Evolutionary conservation across 2,329 filamentous ascomycete species (phyloP).

Genomic region (Corinectria fuckeliana): DNA sequence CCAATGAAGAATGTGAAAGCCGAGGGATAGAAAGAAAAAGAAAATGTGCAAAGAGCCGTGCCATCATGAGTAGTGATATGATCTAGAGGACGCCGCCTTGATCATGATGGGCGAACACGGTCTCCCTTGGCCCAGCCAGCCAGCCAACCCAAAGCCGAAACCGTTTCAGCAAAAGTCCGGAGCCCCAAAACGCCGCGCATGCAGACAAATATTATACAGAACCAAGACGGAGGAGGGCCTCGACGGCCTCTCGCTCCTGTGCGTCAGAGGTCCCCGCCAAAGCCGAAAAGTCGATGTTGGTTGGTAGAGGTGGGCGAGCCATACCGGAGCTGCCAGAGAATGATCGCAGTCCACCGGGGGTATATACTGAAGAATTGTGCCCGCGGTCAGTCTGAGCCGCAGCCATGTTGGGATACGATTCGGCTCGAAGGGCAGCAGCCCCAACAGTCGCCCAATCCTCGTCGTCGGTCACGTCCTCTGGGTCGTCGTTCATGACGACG

Average conservation of each 20-base stretch:
- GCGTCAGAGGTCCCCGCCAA: conserved; percentile 64
- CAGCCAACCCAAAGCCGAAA: conserved; percentile 33
- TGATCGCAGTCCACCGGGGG: conserved; percentile 52
- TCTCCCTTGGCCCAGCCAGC: conserved; percentile 42
- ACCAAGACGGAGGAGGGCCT: conserved; percentile 80
- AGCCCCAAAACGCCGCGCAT: conserved; percentile 59
- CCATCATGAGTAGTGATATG: conserved; percentile 42
- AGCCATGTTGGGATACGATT: conserved; percentile 64
- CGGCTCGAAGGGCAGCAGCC: conserved; percentile 78
- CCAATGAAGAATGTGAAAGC: conserved; percentile 28
- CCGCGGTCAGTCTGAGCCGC: conserved; percentile 61
- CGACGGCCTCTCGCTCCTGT: conserved; percentile 82
- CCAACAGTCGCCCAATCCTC: conserved; percentile 95
- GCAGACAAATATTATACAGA: conserved; percentile 70
- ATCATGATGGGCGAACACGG: conserved; percentile 42
- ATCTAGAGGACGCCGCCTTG: conserved; percentile 43
- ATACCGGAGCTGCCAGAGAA: conserved; percentile 60
- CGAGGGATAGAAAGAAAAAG: conserved; percentile 17
- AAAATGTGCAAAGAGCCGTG: conserved; percentile 37
- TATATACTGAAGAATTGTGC: conserved; percentile 53
- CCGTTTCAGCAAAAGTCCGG: conserved; percentile 27
- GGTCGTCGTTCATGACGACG: conserved; percentile 73
- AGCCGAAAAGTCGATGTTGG: conserved; percentile 59
- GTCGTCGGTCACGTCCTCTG: conserved; percentile 88
- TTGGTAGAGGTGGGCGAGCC: conserved; percentile 59